Base-by-base conservation (phyloP, 495 filamentous ascomycete species). In the Arthonia radiata region DNA sequence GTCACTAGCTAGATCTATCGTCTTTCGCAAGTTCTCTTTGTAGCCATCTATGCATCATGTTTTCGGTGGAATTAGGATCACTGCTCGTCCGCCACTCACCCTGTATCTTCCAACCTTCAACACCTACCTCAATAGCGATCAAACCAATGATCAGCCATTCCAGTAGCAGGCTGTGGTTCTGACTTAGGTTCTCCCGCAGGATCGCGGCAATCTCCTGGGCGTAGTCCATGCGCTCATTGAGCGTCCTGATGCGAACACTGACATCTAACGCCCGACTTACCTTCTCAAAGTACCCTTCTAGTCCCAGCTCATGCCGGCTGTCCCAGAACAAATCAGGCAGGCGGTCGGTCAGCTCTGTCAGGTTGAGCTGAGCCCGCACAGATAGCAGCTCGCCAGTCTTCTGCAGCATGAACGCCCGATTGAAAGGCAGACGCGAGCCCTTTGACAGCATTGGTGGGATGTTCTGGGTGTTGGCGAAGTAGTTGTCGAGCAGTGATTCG, bases 221-320 rank as follows among this genome's bases (percentile, higher is more conserved):
- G 52, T 94, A 94, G 40, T 91, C 83, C 66, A 97, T 82, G 54
- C 83, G 89, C 53, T 82, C 77, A 47, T 97, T 97, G 37, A 94
- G 49, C 13, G 74, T 66, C 38, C 76, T 77, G 54, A 97, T 93
- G 19, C 86, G 63, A 18, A 82, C 73, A n/a, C 77, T 71, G 9
- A 91, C 80, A 49, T 93, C 89, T 29, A 97, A 56, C 1, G 82
- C 74, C 27, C 70, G 64, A 11, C 83, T 82, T 5, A 91, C 80
- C 48, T 83, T 72, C 33, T 89, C 79, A 44, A 93, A 97, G 42
- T 93, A 93, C 11, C 69, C 76, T 46, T 92, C 81, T 4, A 92
- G 53, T 29, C 46, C 54, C 11, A 94, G 59, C 37, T 93, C 80
- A 43, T 82, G 73, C 25, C 68, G 58, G 37, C 66, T 78, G 41